These are phyloP conservation scores for Excoecaria cochinchinensis DNA, from an alignment of 345 rosid genomes.

Conservation along the genomic window DNA sequence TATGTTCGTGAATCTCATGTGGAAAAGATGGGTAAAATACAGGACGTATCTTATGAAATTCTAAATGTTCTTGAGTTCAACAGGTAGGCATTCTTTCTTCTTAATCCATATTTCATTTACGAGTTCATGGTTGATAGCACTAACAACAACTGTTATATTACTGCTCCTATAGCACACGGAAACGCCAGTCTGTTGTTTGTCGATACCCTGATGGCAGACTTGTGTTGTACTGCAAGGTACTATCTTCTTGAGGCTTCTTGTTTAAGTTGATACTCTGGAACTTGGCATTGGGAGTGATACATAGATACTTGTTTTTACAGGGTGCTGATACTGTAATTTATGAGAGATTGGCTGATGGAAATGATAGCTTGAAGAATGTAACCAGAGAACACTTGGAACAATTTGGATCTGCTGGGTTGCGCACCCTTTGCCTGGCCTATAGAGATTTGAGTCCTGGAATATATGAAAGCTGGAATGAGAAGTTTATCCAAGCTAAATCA, in stretches of 20 bases:
- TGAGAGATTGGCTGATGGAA: constrained; percentile 80
- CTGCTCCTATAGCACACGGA: constrained; percentile 74
- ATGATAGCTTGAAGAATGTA: constrained; percentile 65
- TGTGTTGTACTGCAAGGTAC: constrained; percentile 96
- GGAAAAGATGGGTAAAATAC: constrained; percentile 90
- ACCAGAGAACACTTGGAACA: constrained; percentile 87
- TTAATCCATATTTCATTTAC: constrained; percentile 5
- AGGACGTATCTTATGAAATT: constrained; percentile 85
- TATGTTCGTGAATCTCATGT: constrained; percentile 97
- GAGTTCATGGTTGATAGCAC: constrained; percentile 13
- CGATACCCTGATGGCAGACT: constrained; percentile 95
- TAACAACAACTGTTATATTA: constrained; percentile 13
- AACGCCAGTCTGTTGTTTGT: constrained; percentile 99
- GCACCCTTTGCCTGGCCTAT: constrained; percentile 97
- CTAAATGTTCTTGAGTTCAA: constrained; percentile 97
- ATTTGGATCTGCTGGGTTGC: constrained; percentile 94
- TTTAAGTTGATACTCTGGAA: constrained; percentile 11
- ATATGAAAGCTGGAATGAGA: constrained; percentile 96
- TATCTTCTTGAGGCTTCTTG: constrained; percentile 19
- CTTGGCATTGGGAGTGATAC: constrained; percentile 32
- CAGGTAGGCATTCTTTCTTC: constrained; percentile 51
- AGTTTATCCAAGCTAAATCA: constrained; percentile 95
- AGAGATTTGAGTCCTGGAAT: constrained; percentile 66
- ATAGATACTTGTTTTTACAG: constrained; percentile 47
- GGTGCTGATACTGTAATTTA: constrained; percentile 97